A percentile compares a stretch with the other conserved stretches of the same genome.
Evolutionary conservation across 805 yeast genomes (phyloP).

Genomic region (Vanderwaltozyma yarrowii): DNA sequence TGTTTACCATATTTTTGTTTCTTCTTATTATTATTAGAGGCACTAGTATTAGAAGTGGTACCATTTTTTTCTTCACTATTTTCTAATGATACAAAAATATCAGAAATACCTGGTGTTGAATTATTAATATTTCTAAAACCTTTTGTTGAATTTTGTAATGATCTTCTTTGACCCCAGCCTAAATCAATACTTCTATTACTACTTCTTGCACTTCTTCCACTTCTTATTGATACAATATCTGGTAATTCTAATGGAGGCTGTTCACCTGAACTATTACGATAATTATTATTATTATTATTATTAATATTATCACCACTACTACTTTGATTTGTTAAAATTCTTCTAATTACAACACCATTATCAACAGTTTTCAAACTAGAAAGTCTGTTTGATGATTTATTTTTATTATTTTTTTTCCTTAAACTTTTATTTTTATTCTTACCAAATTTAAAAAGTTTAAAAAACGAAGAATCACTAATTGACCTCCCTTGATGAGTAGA

Average conservation of each 20-base stretch:
- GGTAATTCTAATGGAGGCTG: constrained; percentile 13
- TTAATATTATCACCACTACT: neutral
- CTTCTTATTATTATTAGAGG: neutral
- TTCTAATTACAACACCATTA: neutral
- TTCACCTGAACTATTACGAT: neutral
- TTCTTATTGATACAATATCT: constrained; percentile 18
- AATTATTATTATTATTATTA: neutral
- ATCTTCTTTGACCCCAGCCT: constrained; percentile 8
- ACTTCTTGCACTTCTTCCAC: constrained; percentile 7
- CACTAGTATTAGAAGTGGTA: too few species aligned
- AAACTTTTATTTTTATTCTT: neutral
- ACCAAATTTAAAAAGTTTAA: constrained; percentile 5
- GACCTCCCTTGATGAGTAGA: too few species aligned
- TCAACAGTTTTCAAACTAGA: neutral
- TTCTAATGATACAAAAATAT: constrained; percentile 15
- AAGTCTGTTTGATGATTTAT: neutral
- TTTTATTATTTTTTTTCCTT: neutral
- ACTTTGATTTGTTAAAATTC: neutral
- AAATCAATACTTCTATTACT: constrained; percentile 1
- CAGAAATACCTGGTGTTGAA: constrained; percentile 10
- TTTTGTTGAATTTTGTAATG: constrained; percentile 15
- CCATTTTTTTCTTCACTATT: neutral
- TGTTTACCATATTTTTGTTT: neutral
- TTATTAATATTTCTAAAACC: constrained; percentile 9
- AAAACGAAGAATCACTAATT: constrained; percentile 8